Conservation (phyloP, 2,329 filamentous ascomycete species). For the Cladosporium colombiae region DNA sequence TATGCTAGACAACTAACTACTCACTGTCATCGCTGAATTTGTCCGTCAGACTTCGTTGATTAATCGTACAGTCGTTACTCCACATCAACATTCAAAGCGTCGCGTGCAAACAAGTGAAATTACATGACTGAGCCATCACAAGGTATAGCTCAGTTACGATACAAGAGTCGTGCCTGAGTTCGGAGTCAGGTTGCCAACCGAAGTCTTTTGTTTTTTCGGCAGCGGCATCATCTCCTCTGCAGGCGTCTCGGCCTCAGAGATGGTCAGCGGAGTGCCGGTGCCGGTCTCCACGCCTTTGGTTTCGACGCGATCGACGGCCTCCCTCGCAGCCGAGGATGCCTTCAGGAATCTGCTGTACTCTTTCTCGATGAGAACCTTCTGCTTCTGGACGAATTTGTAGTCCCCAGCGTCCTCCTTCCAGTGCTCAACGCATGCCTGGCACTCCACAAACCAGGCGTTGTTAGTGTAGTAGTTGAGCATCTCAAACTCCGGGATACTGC, state of each 20-base stretch:
- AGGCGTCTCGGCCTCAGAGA: conserved; percentile 29
- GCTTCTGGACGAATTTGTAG: conserved; percentile 18
- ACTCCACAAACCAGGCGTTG: conserved; percentile 57
- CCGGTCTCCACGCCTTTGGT: not conserved
- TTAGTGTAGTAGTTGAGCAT: conserved; percentile 48
- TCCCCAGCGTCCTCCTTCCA: conserved; percentile 35
- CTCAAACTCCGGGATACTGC: conserved; percentile 55
- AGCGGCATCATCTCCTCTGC: conserved; percentile 17
- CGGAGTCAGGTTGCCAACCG: not conserved
- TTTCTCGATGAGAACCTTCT: conserved; percentile 23
- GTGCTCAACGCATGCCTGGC: conserved; percentile 46
- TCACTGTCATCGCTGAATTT: not conserved
- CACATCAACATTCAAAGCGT: not conserved
- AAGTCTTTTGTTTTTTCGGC: conserved; percentile 20
- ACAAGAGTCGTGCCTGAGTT: not conserved
- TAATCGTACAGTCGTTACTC: not conserved
- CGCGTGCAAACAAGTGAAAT: not conserved
- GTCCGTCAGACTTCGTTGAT: not conserved
- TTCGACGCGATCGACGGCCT: not conserved
- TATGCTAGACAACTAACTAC: not conserved
- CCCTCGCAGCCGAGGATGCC: not conserved
- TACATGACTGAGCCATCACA: not conserved
- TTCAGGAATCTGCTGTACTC: conserved; percentile 19
- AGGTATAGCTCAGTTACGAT: not conserved
- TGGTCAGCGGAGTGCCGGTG: conserved; percentile 24